Base-by-base conservation (phyloP, 2,329 filamentous ascomycete genomes). In the Monosporascus cannonballus region DNA sequence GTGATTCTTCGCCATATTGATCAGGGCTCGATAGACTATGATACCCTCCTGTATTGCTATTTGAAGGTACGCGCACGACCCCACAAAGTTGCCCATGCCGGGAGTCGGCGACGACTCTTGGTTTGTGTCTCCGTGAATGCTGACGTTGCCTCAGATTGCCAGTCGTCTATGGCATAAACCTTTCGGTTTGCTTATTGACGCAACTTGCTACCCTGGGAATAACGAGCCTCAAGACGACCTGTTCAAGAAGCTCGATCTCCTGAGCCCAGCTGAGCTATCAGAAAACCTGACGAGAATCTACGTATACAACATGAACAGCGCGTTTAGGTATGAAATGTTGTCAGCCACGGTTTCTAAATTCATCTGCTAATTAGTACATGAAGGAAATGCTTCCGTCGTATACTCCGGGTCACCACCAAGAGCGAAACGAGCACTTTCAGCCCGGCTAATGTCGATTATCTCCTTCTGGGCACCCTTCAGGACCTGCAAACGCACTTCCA, bases 291-390 rank as follows among this genome's bases (percentile, higher is more conserved):
- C 78, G 1, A 76, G 83, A 38, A 76, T 86, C 41, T 88, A 87
- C 58, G 75, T 88, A 17, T 87, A 88, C 68, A 88, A 88, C 63
- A 87, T 87, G 84, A 88, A 88, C 61, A 86, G 81, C 61, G 79
- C 83, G 11, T 87, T 85, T 66, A 78, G 80, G 78, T 80, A 69
- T 56, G 72, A 51, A 36, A 34, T 6, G 4, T 34, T 30, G 17
- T 52, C 44, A n/a, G 6, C 20, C 11, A 20, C 38, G 9, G n/a
- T 27, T 51, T 30, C 20, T 37, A 24, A 39, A 47, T 39, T n/a
- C 11, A 11, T 14, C 30, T 34, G 6, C 48, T 36, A 25, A 46
- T 55, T 62, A 36, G 63, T 52, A 7, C 3, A 49, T 22, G 6
- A 41, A 78, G 78, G 57, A 85, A 86, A 74, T 87, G 83, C 59